Evolutionary conservation across 257 asterid genomes (phyloP).

Genomic region (Nicotiana sylvestris): DNA sequence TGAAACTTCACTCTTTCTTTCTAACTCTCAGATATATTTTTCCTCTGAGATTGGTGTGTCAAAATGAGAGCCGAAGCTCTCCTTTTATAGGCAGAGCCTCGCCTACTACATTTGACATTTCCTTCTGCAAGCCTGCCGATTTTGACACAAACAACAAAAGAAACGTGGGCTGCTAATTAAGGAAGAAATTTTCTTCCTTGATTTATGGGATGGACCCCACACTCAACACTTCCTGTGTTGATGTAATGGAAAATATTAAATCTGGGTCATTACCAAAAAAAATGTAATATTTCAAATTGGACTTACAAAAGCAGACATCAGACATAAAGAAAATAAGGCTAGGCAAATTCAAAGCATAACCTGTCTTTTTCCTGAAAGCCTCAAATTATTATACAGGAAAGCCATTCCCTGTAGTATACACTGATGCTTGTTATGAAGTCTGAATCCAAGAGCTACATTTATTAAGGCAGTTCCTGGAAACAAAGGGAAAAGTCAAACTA

Average conservation of each 20-base stretch:
- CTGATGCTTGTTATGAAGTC: slow-evolving; percentile 87
- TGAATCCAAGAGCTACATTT: slow-evolving; percentile 67
- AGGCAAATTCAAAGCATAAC: slow-evolving; percentile 18
- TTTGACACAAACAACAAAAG: no score
- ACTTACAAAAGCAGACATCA: not conserved
- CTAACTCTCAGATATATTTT: no score
- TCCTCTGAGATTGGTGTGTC: no score
- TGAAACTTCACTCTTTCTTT: no score
- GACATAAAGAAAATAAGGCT: slow-evolving; percentile 9
- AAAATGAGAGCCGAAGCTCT: no score
- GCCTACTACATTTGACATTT: no score
- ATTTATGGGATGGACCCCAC: no score
- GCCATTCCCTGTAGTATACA: slow-evolving; percentile 70
- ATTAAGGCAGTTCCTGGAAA: slow-evolving; percentile 66
- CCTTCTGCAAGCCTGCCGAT: no score
- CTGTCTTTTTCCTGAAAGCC: slow-evolving; percentile 60
- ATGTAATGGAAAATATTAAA: not conserved
- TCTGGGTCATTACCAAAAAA: not conserved
- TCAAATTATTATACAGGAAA: slow-evolving; percentile 55
- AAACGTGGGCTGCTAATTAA: no score
- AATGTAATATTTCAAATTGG: not conserved
- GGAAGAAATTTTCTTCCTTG: no score
- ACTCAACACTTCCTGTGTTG: not conserved
- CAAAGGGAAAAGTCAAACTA: not conserved
- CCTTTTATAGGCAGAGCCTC: no score